Conservation (phyloP, 169 alveolate species). For the Ichthyophthirius multifiliis region DNA sequence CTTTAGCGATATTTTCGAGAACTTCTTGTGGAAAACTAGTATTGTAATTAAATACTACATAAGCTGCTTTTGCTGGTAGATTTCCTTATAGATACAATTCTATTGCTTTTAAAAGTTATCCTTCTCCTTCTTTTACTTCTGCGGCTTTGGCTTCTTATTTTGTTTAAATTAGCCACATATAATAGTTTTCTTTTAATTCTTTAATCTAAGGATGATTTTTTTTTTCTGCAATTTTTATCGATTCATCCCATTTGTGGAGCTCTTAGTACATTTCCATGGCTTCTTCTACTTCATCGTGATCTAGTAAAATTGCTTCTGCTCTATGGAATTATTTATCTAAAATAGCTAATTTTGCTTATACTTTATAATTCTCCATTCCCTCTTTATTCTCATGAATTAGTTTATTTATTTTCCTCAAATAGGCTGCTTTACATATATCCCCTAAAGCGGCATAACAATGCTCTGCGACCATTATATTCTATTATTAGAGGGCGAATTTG, state of each 20-base stretch:
- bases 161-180: slow-evolving; percentile 87
- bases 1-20: slow-evolving; percentile 80
- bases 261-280: slow-evolving; percentile 94
- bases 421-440: slow-evolving; percentile 87
- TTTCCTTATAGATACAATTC: slow-evolving; percentile 90
- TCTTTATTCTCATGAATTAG: slow-evolving; percentile 59
- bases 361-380: slow-evolving; percentile 71
- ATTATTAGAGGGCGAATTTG: slow-evolving; percentile 84
- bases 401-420: slow-evolving; percentile 82
- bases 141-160: slow-evolving; percentile 92
- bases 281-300: slow-evolving; percentile 89
- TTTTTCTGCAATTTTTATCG: slow-evolving; percentile 90
- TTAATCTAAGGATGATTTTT: slow-evolving; percentile 88
- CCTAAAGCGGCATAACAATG: slow-evolving; percentile 92
- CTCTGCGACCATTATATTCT: slow-evolving; percentile 88
- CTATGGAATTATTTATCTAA: slow-evolving; percentile 88
- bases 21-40: slow-evolving; percentile 70
- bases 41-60: slow-evolving; percentile 73
- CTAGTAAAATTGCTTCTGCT: slow-evolving; percentile 91
- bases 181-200: slow-evolving; percentile 85
- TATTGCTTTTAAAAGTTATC: slow-evolving; percentile 87
- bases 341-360: slow-evolving; percentile 88
- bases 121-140: slow-evolving; percentile 89
- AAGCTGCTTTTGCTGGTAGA: slow-evolving; percentile 92
- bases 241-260: slow-evolving; percentile 90